phyloP scores from a whole-genome alignment of 768 basidiomycete species.

The Mycena venus region DNA sequence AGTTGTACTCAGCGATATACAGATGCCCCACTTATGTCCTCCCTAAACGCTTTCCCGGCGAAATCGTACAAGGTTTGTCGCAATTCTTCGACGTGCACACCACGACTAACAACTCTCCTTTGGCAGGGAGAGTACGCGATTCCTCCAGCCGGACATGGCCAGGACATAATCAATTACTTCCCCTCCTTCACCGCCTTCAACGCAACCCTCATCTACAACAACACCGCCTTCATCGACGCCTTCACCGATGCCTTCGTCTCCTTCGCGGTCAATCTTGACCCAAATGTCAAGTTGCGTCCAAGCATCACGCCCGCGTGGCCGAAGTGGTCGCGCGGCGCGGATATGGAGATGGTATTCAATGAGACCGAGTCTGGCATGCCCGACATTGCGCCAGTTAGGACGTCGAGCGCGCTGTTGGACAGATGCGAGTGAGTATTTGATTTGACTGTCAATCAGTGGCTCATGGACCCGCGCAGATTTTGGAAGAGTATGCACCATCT shows the following conservation, averaged over 20 bases:
- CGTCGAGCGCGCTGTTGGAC: conserved; percentile 29
- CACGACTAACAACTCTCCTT: neutral
- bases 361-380: conserved; percentile 8
- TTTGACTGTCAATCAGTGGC: neutral
- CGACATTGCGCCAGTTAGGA: neutral
- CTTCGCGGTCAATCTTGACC: conserved; percentile 32
- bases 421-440: conserved; percentile 38
- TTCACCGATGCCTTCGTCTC: conserved; percentile 42
- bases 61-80: neutral
- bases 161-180: neutral
- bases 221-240: conserved; percentile 40
- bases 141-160: neutral
- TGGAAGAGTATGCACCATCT: neutral
- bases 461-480: neutral
- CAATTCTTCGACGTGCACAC: neutral
- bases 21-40: neutral
- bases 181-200: neutral
- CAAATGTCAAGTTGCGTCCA: conserved; percentile 36
- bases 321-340: neutral
- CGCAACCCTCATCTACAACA: neutral
- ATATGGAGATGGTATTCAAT: conserved; percentile 45
- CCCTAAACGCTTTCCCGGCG: neutral
- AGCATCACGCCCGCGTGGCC: conserved; percentile 29
- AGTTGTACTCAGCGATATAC: neutral
- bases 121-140: neutral